These are phyloP conservation scores for Colletotrichum spinosum DNA, from an alignment of 2,329 filamentous ascomycete genomes.

Conservation along the genomic window DNA sequence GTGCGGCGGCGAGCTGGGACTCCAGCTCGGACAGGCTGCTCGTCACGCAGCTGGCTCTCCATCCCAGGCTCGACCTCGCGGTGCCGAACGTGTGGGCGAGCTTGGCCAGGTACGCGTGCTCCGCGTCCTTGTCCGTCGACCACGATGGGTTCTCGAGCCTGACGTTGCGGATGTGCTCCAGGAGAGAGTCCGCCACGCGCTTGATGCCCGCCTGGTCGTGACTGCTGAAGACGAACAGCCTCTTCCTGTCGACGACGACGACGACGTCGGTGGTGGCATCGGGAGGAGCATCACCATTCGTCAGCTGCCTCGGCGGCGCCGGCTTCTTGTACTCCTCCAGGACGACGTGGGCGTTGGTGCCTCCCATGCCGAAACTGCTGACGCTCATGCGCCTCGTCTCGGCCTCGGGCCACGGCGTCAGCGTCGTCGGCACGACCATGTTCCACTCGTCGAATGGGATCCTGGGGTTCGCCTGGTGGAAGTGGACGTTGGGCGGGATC, in stretches of 20 bases:
- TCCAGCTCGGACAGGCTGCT: neutral
- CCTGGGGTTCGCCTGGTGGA: constrained; percentile 6
- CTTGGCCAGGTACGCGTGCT: constrained; percentile 7
- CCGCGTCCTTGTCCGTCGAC: too few relatives aligned
- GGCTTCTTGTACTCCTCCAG: constrained; percentile 13
- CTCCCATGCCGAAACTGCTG: constrained; percentile 32
- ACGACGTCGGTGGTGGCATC: too few relatives aligned
- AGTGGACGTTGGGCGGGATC: constrained; percentile 16
- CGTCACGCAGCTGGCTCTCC: constrained; percentile 10
- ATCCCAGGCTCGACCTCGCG: constrained; percentile 8
- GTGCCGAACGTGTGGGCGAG: constrained; percentile 6
- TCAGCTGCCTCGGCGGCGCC: neutral
- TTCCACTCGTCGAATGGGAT: constrained; percentile 9
- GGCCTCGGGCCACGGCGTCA: constrained; percentile 12
- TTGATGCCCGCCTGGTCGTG: constrained; percentile 22
- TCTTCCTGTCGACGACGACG: neutral
- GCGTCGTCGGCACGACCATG: neutral
- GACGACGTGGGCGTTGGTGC: constrained; percentile 32
- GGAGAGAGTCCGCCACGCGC: neutral
- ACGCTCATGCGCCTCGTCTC: constrained; percentile 12
- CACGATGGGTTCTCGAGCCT: too few relatives aligned
- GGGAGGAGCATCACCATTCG: too few relatives aligned
- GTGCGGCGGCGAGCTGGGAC: neutral
- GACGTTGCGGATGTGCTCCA: too few relatives aligned
- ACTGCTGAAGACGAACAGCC: constrained; percentile 22